phyloP scores from a whole-genome alignment of 768 basidiomycete species.

The Mycena alexandri region DNA sequence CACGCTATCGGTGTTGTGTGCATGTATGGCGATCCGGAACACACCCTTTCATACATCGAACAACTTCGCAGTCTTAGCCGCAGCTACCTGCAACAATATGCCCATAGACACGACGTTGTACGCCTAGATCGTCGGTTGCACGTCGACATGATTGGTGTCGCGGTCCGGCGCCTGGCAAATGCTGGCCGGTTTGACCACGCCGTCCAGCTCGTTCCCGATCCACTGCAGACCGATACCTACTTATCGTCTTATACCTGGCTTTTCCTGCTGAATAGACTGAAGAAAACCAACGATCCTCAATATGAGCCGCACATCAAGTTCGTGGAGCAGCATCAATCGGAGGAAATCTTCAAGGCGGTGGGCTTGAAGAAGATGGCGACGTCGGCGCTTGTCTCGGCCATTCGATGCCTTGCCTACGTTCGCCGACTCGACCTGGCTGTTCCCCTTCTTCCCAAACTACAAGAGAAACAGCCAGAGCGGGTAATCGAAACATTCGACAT shows the following conservation, averaged over 20 bases:
- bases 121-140: conserved; percentile 26
- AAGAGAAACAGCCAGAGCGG: not conserved
- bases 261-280: conserved; percentile 47
- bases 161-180: conserved; percentile 56
- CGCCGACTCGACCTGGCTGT: conserved; percentile 20
- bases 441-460: conserved; percentile 25
- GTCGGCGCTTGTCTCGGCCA: conserved; percentile 2
- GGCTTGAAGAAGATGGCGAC: conserved; percentile 24
- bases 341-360: not conserved
- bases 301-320: conserved; percentile 27
- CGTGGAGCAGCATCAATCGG: conserved; percentile 25
- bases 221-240: conserved; percentile 42
- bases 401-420: conserved; percentile 28
- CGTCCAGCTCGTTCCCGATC: conserved; percentile 57
- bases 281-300: conserved; percentile 22
- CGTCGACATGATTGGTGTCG: conserved; percentile 45
- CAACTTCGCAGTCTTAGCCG: conserved; percentile 44
- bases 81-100: conserved; percentile 38
- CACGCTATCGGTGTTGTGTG: conserved; percentile 48
- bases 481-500: conserved; percentile 13
- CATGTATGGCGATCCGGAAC: conserved; percentile 53
- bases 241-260: conserved; percentile 54
- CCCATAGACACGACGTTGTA: conserved; percentile 17
- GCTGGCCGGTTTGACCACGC: conserved; percentile 56
- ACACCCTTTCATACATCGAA: conserved; percentile 55